These are phyloP conservation scores for Pulveroboletus sp. DNA, from an alignment of 768 basidiomycete genomes.

Conservation along the genomic window DNA sequence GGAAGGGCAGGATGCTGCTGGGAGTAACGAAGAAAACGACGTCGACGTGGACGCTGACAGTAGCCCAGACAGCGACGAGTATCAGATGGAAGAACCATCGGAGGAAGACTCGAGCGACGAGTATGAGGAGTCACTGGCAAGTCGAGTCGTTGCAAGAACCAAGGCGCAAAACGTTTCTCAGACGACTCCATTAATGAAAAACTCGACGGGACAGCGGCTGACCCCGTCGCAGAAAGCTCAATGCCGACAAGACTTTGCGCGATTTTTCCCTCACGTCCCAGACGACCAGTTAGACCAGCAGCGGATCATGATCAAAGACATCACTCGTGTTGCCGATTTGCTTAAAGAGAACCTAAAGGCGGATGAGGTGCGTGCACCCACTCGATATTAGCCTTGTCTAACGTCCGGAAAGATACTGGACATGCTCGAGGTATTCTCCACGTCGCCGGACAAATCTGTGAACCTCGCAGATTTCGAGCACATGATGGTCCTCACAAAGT, in stretches of 20 bases:
- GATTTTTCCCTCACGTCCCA: constrained; percentile 67
- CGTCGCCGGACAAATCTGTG: constrained; percentile 66
- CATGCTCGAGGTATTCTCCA: constrained; percentile 78
- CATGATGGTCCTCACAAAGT: constrained; percentile 67
- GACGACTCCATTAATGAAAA: neutral
- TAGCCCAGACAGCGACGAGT: constrained; percentile 31
- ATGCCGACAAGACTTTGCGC: constrained; percentile 58
- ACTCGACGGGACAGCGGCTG: constrained; percentile 25
- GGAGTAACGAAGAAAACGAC: constrained; percentile 18
- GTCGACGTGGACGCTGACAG: constrained; percentile 21
- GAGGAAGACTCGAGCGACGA: constrained; percentile 31
- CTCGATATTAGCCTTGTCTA: neutral
- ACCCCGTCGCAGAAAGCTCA: constrained; percentile 52
- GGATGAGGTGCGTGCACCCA: constrained; percentile 56
- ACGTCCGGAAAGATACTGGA: constrained; percentile 58
- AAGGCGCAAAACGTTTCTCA: constrained; percentile 1
- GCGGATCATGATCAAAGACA: constrained; percentile 64
- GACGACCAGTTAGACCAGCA: constrained; percentile 47
- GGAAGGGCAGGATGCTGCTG: constrained; percentile 37
- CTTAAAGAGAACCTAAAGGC: constrained; percentile 70
- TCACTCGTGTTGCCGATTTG: constrained; percentile 55
- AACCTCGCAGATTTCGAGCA: constrained; percentile 64
- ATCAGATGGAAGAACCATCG: constrained; percentile 21
- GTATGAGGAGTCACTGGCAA: constrained; percentile 24
- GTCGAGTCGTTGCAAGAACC: constrained; percentile 1